Conservation (phyloP, 805 yeast genomes). For the Saccharomycopsis sp. region DNA sequence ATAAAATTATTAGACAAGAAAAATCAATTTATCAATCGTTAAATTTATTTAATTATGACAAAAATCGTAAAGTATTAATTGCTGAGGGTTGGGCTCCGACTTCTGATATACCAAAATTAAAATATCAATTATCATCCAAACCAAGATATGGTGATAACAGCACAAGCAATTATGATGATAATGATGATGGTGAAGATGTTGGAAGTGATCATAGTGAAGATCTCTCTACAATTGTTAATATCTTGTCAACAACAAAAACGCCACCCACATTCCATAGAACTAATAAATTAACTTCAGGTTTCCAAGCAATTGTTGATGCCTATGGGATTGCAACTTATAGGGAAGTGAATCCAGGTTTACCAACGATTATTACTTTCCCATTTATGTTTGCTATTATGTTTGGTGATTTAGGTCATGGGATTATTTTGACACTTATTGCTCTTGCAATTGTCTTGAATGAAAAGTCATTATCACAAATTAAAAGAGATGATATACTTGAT, state of each 20-base stretch:
- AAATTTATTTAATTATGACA: conserved; percentile 64
- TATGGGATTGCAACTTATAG: conserved; percentile 71
- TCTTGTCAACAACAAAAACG: conserved; percentile 53
- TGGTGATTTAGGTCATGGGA: conserved; percentile 79
- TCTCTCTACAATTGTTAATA: conserved; percentile 43
- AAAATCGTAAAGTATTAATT: conserved; percentile 55
- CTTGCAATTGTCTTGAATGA: conserved; percentile 49
- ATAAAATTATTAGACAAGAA: conserved; percentile 46
- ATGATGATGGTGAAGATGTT: conserved; percentile 6
- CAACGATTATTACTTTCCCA: conserved; percentile 70
- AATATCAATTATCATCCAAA: conserved; percentile 37
- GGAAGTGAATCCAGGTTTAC: conserved; percentile 70
- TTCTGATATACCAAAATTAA: conserved; percentile 42
- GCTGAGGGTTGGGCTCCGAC: conserved; percentile 74
- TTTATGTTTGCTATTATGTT: conserved; percentile 82
- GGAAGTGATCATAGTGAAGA: conserved; percentile 3
- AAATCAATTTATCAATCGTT: conserved; percentile 50
- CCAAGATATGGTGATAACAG: no score
- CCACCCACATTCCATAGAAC: conserved; percentile 70
- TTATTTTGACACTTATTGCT: conserved; percentile 52
- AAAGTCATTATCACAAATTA: conserved; percentile 42
- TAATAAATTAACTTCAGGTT: conserved; percentile 62
- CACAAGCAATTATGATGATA: conserved; percentile 23
- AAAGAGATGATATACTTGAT: conserved; percentile 67
- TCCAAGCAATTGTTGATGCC: conserved; percentile 68